These are phyloP conservation scores for Debaryomyces prosopidis DNA, from an alignment of 805 yeast genomes.

Conservation along the genomic window DNA sequence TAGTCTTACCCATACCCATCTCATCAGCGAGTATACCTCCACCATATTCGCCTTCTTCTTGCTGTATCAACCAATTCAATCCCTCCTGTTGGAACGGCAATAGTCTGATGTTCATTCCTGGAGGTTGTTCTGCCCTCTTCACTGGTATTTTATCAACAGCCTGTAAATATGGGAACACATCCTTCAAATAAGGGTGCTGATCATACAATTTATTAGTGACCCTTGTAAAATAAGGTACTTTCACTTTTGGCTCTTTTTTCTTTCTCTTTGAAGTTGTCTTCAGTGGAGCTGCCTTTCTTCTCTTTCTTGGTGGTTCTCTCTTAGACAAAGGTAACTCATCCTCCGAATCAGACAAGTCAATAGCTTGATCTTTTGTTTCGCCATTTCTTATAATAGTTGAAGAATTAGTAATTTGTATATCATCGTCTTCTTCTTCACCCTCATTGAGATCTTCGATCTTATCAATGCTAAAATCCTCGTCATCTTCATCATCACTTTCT, in stretches of 20 bases:
- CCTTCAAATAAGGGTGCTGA: constrained; percentile 75
- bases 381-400: constrained; percentile 12
- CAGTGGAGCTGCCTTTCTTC: constrained; percentile 8
- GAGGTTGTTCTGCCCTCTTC: constrained; percentile 71
- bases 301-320: constrained; percentile 24
- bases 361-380: constrained; percentile 22
- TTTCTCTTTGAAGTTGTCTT: constrained; percentile 19
- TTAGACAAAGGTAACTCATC: constrained; percentile 26
- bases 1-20: constrained; percentile 99
- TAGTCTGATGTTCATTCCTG: constrained; percentile 67
- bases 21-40: constrained; percentile 98
- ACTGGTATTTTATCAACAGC: constrained; percentile 47
- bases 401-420: constrained; percentile 22
- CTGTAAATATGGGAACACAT: constrained; percentile 67
- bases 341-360: constrained; percentile 27
- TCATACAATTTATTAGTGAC: constrained; percentile 67
- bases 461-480: constrained; percentile 10
- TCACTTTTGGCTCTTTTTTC: constrained; percentile 49
- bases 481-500: constrained; percentile 16
- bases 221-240: constrained; percentile 67
- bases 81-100: constrained; percentile 96
- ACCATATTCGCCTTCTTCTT: constrained; percentile 72
- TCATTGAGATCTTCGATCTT: constrained; percentile 22
- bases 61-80: constrained; percentile 80
- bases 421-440: constrained; percentile 39